A percentile compares a stretch with the other conserved stretches of the same genome.
Evolutionary conservation across 768 basidiomycete genomes (phyloP).

Genomic region (Dendrothele bispora): DNA sequence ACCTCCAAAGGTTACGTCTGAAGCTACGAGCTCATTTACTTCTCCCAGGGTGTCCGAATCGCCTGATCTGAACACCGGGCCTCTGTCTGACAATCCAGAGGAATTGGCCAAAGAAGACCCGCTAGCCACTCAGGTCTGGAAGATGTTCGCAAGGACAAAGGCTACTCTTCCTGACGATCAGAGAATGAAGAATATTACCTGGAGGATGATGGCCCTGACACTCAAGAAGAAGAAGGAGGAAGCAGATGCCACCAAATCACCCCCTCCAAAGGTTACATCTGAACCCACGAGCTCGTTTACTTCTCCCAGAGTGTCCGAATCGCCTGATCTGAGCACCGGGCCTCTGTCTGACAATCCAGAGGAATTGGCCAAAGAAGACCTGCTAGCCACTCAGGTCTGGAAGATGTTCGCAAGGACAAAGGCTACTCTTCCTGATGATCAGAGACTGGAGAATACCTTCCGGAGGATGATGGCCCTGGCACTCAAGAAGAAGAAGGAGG

Average conservation of each 20-base stretch:
- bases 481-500: conserved; percentile 82
- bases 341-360: conserved; percentile 13
- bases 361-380: too few relatives aligned
- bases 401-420: too few relatives aligned
- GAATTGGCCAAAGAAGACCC: conserved; percentile 83
- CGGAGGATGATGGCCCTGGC: conserved; percentile 99
- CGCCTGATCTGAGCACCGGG: conserved; percentile 70
- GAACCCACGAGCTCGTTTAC: too few relatives aligned
- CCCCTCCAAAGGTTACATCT: too few relatives aligned
- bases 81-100: conserved; percentile 44
- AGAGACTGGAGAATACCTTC: conserved; percentile 95
- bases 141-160: conserved; percentile 89
- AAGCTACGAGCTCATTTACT: too few relatives aligned
- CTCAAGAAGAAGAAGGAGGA: too few relatives aligned
- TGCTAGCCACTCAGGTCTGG: too few relatives aligned
- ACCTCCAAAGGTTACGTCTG: conserved; percentile 42
- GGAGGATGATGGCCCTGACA: too few relatives aligned
- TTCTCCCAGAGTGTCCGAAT: too few relatives aligned
- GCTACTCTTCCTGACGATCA: conserved; percentile 85
- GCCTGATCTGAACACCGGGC: too few relatives aligned
- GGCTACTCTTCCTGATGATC: too few relatives aligned
- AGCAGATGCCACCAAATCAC: too few relatives aligned
- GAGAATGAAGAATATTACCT: conserved; percentile 96
- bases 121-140: conserved; percentile 96
- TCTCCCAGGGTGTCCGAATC: conserved; percentile 65